A percentile compares a stretch with the other conserved stretches of the same genome.
Evolutionary conservation across 75 land plant species (phyloP).

Genomic region (Selaginella tamariscina): DNA sequence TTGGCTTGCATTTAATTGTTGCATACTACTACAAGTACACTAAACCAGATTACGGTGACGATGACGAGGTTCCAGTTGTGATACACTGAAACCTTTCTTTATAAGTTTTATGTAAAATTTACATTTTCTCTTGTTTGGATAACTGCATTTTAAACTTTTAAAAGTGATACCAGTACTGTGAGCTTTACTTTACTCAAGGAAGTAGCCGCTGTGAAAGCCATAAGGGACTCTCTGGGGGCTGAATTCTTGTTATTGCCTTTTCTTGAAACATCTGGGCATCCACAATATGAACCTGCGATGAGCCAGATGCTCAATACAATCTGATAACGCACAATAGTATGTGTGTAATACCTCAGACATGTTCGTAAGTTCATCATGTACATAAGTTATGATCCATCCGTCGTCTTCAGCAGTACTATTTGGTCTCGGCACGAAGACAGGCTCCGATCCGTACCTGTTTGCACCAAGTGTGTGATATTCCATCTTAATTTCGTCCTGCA

Average conservation of each 20-base stretch:
- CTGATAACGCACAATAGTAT: neutral
- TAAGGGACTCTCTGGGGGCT: neutral
- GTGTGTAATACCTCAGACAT: neutral
- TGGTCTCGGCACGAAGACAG: neutral
- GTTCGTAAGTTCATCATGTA: neutral
- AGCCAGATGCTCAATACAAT: too few relatives aligned
- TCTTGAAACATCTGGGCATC: neutral
- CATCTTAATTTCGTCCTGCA: neutral
- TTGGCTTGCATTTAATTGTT: neutral
- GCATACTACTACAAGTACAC: neutral
- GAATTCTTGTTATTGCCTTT: neutral
- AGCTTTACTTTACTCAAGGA: too few relatives aligned
- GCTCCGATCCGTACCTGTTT: neutral
- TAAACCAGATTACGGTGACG: neutral
- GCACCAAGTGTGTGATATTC: neutral
- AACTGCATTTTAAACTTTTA: too few relatives aligned
- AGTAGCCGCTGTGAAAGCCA: neutral
- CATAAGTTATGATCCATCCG: neutral
- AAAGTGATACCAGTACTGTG: too few relatives aligned
- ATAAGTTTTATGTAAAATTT: too few relatives aligned
- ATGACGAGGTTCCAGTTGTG: neutral
- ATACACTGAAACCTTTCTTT: too few relatives aligned
- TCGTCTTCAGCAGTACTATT: neutral
- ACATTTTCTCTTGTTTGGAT: too few relatives aligned
- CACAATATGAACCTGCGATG: neutral